phyloP scores from a whole-genome alignment of 768 basidiomycete genomes.

The Mycena chlorophos region DNA sequence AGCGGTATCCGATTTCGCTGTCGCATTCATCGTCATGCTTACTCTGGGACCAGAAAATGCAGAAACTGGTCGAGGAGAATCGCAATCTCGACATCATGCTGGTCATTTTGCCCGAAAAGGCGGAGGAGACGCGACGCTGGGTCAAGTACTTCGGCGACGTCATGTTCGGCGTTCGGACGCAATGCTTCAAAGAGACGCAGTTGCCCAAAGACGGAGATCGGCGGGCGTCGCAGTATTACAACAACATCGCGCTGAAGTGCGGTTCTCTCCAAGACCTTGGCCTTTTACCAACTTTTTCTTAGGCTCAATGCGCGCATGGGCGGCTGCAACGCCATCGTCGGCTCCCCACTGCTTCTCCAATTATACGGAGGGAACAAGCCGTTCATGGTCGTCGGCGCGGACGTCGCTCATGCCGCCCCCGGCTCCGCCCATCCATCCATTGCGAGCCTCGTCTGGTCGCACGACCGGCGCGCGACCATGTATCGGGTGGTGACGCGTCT shows the following conservation, averaged over 20 bases:
- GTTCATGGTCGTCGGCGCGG: slow-evolving; percentile 40
- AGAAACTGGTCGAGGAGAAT: background rate
- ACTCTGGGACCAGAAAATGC: background rate
- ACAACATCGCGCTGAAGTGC: slow-evolving; percentile 41
- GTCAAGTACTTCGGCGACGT: slow-evolving; percentile 50
- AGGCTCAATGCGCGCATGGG: slow-evolving; percentile 42
- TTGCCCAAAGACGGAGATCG: slow-evolving; percentile 16
- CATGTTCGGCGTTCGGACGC: slow-evolving; percentile 31
- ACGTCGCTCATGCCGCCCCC: slow-evolving; percentile 48
- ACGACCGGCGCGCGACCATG: slow-evolving; percentile 34
- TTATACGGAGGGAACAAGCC: slow-evolving; percentile 21
- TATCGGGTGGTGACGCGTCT: slow-evolving; percentile 31
- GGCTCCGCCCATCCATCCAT: slow-evolving; percentile 45
- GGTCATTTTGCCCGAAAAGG: slow-evolving; percentile 43
- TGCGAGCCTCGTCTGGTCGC: slow-evolving; percentile 47
- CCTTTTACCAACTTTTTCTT: background rate
- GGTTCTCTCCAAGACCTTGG: background rate
- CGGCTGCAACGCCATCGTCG: slow-evolving; percentile 33
- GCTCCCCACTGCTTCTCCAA: slow-evolving; percentile 15
- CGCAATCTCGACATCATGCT: slow-evolving; percentile 32
- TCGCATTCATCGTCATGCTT: background rate
- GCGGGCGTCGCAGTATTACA: slow-evolving; percentile 31
- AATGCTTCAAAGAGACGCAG: slow-evolving; percentile 35
- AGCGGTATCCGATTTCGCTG: background rate
- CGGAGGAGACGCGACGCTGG: slow-evolving; percentile 37